These are phyloP conservation scores for Stromatinia cepivora DNA, from an alignment of 2,329 filamentous ascomycete genomes.

Conservation along the genomic window DNA sequence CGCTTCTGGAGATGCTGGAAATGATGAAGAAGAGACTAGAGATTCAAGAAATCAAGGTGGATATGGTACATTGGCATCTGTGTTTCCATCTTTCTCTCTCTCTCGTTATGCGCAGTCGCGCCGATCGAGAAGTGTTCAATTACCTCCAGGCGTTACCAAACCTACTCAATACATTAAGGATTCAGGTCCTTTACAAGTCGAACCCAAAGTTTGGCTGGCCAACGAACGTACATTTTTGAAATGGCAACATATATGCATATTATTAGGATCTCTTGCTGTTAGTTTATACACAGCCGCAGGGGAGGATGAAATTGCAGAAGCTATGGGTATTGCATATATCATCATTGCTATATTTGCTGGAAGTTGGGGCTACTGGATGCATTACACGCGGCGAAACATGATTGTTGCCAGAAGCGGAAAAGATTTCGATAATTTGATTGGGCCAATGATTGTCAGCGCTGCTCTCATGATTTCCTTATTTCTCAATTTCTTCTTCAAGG, in stretches of 20 bases:
- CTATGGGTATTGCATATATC: slow-evolving; percentile 81
- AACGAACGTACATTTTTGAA: slow-evolving; percentile 98
- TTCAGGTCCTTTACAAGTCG: slow-evolving; percentile 83
- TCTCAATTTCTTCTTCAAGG: slow-evolving; percentile 87
- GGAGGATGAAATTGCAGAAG: slow-evolving; percentile 71
- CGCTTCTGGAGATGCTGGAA: slow-evolving; percentile 29
- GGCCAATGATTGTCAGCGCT: slow-evolving; percentile 79
- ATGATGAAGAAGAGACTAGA: slow-evolving; percentile 44
- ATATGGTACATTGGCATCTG: slow-evolving; percentile 63
- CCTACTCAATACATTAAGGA: slow-evolving; percentile 93
- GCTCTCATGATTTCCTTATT: slow-evolving; percentile 77
- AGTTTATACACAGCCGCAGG: slow-evolving; percentile 88
- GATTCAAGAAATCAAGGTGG: slow-evolving; percentile 42
- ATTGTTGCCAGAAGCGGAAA: slow-evolving; percentile 84
- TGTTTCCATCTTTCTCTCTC: slow-evolving; percentile 81
- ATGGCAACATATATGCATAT: slow-evolving; percentile 92
- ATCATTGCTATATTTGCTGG: slow-evolving; percentile 79
- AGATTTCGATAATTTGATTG: slow-evolving; percentile 87
- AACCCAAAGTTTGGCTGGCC: slow-evolving; percentile 97
- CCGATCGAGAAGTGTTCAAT: slow-evolving; percentile 51
- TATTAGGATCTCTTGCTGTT: slow-evolving; percentile 81
- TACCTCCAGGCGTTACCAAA: slow-evolving; percentile 86
- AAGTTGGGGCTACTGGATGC: slow-evolving; percentile 83
- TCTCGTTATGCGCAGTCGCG: slow-evolving; percentile 69
- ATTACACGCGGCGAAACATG: slow-evolving; percentile 71